Percentiles rank a stretch among this genome's conserved stretches.
phyloP scores from a whole-genome alignment of 768 basidiomycete species.

The Termitomyces sp. region DNA sequence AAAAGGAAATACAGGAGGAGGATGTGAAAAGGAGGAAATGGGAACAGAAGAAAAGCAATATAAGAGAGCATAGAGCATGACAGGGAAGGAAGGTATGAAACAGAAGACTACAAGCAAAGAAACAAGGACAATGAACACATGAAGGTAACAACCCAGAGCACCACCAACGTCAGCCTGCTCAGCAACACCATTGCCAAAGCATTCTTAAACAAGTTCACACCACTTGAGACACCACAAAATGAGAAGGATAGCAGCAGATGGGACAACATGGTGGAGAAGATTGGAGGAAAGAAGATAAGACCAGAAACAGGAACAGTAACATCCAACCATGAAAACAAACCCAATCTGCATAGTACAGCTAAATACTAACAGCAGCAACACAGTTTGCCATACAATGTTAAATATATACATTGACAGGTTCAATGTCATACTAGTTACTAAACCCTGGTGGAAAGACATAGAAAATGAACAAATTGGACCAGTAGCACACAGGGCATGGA shows the following conservation, averaged over 20 bases:
- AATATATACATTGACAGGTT: neutral
- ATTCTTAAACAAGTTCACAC: no score
- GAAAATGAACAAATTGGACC: neutral
- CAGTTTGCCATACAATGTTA: neutral
- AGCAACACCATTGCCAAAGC: no score
- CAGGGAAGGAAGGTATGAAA: no score
- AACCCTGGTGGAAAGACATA: neutral
- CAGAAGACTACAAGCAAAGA: no score
- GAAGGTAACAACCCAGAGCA: no score
- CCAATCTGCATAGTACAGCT: neutral
- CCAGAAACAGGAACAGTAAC: neutral
- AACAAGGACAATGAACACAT: no score
- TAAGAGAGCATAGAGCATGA: no score
- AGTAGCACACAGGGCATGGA: slow-evolving; percentile 9
- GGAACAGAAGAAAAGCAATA: no score
- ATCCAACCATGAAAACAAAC: neutral
- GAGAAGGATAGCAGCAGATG: neutral
- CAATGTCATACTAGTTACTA: neutral
- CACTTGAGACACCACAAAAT: no score
- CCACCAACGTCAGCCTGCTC: no score
- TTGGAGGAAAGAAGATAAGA: slow-evolving; percentile 9
- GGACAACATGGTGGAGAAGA: neutral
- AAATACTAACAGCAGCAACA: neutral
- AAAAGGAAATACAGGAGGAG: no score
- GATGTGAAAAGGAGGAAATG: no score